Evolutionary conservation across 305 asterid genomes (phyloP), one percentile per base, ranked within the genome.

Genomic region (Striga hermonthica): DNA sequence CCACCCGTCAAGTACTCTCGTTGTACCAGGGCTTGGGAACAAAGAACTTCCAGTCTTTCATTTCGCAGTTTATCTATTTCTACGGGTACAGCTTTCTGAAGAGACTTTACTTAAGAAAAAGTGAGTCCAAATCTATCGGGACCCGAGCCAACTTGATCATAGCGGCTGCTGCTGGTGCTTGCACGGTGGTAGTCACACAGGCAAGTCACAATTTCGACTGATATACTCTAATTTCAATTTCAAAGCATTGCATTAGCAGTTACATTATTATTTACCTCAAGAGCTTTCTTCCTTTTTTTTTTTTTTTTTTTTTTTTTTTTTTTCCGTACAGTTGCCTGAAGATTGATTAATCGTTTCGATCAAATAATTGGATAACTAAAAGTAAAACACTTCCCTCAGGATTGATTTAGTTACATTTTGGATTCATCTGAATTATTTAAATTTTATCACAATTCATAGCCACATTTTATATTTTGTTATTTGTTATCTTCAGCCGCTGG

Each of bases 11-110:
- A 74, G 62, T 87, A 61, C 79, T 84, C 45, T 89, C 92, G 0
- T 69, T 91, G 76, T 89, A 83, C 82, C 98, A 91, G 80, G 98
- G 98, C 15, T 70, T 91, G 58, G 95, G 92, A 41, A 91, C 95
- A 4, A 91, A 91, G 83, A 91, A 89, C 68, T 76, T 89, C 72
- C 96, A 89, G 76, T 89, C 98, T 7, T 86, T 91, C 72, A 72
- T 89, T 73, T 91, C 98, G 0, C 82, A 78, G 67, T 91, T 89
- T 60, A 77, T 91, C 41, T 91, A 91, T 81, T 91, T 91, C 82
- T 91, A 89, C 48, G 98, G 92, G 36, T 91, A 91, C 77, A 89
- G 96, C 77, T 87, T 85, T 75, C 76, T 91, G 13, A 91, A 89
- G 86, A 78, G 85, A 58, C 80, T 89, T 57, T 89, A 91, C 81